Evolutionary conservation across 164 flowering plant species (phyloP), one percentile per base, ranked within the genome.

Genomic region (Warburgia ugandensis): DNA sequence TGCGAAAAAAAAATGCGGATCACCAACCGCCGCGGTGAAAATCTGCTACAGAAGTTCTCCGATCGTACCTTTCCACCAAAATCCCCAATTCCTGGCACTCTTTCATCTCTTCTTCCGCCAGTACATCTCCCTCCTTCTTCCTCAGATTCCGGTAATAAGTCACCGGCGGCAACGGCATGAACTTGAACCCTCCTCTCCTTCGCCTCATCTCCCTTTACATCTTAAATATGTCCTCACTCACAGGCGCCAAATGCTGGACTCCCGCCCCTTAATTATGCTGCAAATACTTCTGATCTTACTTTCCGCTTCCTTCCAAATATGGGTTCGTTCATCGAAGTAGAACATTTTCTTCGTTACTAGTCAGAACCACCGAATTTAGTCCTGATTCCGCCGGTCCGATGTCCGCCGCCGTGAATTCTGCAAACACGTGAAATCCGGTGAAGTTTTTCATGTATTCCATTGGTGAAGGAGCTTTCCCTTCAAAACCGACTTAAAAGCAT

Each of bases 201-300:
- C 56, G 55, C 77, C 85, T 73, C 97, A 88, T 88, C 70, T 85
- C 91, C 67, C 85, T 70, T 66, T 85, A 48, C 0, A 94, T 88
- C 67, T 68, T 45, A 62, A 88, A 88, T 7, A 88, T 81, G 46
- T 88, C 79, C 57, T 77, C 78, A 29, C 66, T 70, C 50, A 59
- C 55, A 59, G 85, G 63, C 0, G 97, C 97, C 80, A 88, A 49
- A 52, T 88, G 94, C 77, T 88, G 97, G 52, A 88, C 45, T 1
- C 97, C 97, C 0, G 91, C 62, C 10, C 94, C 97, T 31, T 83
- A 91, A 50, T 88, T 88, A 65, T 88, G 91, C 78, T 88, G 94
- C 73, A 88, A 52, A 50, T 72, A 85, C 6, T 91, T 88, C 78
- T 88, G 94, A 88, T 88, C 66, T 88, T 94, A 52, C 94, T 85